These are phyloP conservation scores for Chlorella sp. DNA, from an alignment of 139 green algal genomes.

Conservation along the genomic window DNA sequence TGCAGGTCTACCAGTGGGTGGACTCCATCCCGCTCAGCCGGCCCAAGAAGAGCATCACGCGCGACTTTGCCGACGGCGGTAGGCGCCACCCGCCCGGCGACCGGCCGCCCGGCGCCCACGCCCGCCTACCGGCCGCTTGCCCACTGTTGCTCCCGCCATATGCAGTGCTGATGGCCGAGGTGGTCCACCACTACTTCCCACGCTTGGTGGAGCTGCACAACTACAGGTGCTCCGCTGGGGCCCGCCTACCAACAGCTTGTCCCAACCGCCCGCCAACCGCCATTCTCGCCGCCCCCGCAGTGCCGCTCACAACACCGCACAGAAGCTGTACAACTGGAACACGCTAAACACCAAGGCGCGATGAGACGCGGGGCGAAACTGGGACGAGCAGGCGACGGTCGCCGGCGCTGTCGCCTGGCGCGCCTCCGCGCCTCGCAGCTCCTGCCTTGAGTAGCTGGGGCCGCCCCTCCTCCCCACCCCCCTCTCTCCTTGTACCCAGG, in stretches of 20 bases:
- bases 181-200: slow-evolving; percentile 83
- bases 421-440: too few relatives aligned
- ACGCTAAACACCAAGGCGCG: slow-evolving; percentile 84
- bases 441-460: too few relatives aligned
- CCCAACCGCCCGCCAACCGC: neutral
- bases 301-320: slow-evolving; percentile 69
- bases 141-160: neutral
- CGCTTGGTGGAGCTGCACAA: slow-evolving; percentile 94
- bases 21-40: slow-evolving; percentile 90
- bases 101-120: neutral
- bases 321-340: slow-evolving; percentile 97
- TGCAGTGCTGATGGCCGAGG: slow-evolving; percentile 87
- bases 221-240: slow-evolving; percentile 84
- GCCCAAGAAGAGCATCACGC: slow-evolving; percentile 86
- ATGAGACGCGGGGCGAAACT: too few relatives aligned
- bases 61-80: slow-evolving; percentile 95
- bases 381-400: too few relatives aligned
- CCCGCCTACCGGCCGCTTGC: neutral
- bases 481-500: neutral
- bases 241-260: neutral
- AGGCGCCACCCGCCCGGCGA: neutral
- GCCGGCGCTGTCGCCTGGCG: too few relatives aligned
- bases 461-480: neutral
- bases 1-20: slow-evolving; percentile 91
- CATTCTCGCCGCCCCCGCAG: slow-evolving; percentile 54